Conservation (phyloP, 108 stramenopile genomes). For the Fistulifera pelliculosa region DNA sequence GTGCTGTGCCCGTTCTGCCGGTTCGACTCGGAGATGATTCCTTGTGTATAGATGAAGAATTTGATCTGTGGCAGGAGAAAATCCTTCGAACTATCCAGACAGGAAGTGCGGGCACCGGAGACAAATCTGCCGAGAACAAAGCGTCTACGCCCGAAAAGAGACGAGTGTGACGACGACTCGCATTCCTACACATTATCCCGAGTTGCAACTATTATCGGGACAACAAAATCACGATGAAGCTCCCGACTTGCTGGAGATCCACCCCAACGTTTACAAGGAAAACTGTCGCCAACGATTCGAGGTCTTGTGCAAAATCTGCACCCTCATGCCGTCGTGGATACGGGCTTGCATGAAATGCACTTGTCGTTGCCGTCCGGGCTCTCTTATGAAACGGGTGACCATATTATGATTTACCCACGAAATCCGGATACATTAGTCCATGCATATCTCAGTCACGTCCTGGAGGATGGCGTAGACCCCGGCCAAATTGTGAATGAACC, state of each 20-base stretch:
- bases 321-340: slow-evolving; percentile 19
- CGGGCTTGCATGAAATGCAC: slow-evolving; percentile 46
- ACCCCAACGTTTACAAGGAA: no score
- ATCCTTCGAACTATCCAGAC: slow-evolving; percentile 32
- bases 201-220: no score
- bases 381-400: slow-evolving; percentile 51
- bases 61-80: slow-evolving; percentile 77
- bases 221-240: no score
- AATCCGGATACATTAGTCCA: slow-evolving; percentile 43
- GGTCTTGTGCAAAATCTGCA: slow-evolving; percentile 1
- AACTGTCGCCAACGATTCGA: no score
- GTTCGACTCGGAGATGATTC: slow-evolving; percentile 90
- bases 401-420: slow-evolving; percentile 54
- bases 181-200: not conserved
- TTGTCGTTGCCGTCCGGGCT: slow-evolving; percentile 7
- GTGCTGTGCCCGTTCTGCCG: slow-evolving; percentile 49
- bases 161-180: slow-evolving; percentile 2
- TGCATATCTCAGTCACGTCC: slow-evolving; percentile 18
- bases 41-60: slow-evolving; percentile 85
- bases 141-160: slow-evolving; percentile 9
- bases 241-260: no score
- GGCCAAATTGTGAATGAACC: slow-evolving; percentile 29
- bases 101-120: slow-evolving; percentile 7
- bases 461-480: slow-evolving; percentile 34
- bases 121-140: slow-evolving; percentile 11